Evolutionary conservation across 257 asterid genomes (phyloP), one percentile per base, ranked within the genome.

Genomic region (Nicotiana tomentosiformis): DNA sequence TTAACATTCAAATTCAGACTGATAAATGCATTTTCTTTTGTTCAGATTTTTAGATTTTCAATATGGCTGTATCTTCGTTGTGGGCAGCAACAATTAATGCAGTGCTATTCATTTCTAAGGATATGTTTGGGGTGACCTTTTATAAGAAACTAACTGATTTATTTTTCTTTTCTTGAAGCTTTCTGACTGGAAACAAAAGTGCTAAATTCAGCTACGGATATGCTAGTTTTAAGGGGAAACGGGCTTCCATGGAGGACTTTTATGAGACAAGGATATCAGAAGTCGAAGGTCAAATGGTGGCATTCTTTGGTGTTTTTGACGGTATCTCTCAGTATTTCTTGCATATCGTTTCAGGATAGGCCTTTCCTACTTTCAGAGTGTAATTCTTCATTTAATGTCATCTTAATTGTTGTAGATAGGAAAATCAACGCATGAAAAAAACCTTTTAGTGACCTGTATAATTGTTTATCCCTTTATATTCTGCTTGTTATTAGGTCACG

Each of bases 171-270:
- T 79, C 51, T 57, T 81, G 84, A 87, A 92, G 95, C 90, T 88
- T 82, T 85, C 89, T 89, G 46, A 78, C 87, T 26, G 90, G 91
- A 84, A 88, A 87, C 72, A 87, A 74, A 68, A 86, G 87, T 65
- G 90, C 84, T 70, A 92, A 84, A 85, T 86, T 93, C 68, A 91
- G 92, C 72, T 93, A 93, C 87, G 98, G 98, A 69, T 92, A 92
- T 88, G 90, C 94, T 35, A 91, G 93, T 87, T 91, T 89, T 84
- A 90, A 90, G 86, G 98, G 97, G 81, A 93, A 92, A 82, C 90
- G 97, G 46, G 84, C 94, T 17, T 88, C 97, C 64, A 93, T 93
- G 97, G 97, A 93, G 90, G 97, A 93, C 86, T 93, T 87, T 83
- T 92, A 84, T n/a, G 98, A 92, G 87, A 88, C 91, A 33, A 84